A percentile compares a stretch with the other conserved stretches of the same genome.
Evolutionary conservation across 805 yeast species (phyloP).

Genomic region (Ogataea parapolymorpha): DNA sequence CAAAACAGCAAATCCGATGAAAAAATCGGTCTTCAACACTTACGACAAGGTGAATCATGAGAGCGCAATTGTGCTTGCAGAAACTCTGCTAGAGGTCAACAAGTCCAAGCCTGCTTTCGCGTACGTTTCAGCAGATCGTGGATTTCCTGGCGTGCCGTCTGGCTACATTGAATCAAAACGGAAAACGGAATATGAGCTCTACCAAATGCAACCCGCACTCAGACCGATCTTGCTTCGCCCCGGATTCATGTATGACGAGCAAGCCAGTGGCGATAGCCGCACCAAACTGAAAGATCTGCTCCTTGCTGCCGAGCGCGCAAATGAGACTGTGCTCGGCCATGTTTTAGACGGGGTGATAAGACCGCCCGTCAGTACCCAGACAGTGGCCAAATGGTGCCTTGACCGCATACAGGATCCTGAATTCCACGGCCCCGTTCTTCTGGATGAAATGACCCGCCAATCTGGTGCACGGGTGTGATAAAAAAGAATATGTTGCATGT

Average conservation of each 20-base stretch:
- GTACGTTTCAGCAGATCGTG: conserved; percentile 77
- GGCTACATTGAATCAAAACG: conserved; percentile 77
- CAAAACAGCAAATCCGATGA: conserved; percentile 63
- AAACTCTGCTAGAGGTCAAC: conserved; percentile 38
- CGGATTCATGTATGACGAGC: conserved; percentile 73
- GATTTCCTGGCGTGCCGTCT: conserved; percentile 62
- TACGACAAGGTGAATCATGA: conserved; percentile 67
- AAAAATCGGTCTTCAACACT: conserved; percentile 40
- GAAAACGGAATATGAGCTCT: conserved; percentile 63
- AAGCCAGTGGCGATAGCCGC: conserved; percentile 34
- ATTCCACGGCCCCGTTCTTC: conserved; percentile 55
- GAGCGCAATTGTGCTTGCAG: conserved; percentile 64
- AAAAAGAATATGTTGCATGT: no score
- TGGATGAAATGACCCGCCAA: conserved; percentile 44
- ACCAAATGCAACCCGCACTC: conserved; percentile 39
- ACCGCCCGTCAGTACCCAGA: conserved; percentile 64
- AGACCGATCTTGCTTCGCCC: conserved; percentile 73
- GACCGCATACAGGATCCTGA: conserved; percentile 49
- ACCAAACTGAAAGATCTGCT: conserved; percentile 41
- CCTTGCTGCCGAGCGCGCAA: conserved; percentile 41
- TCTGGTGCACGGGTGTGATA: conserved; percentile 9
- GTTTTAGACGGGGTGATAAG: conserved; percentile 49
- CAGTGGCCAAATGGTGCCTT: conserved; percentile 59
- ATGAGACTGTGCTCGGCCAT: conserved; percentile 40
- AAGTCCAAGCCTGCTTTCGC: conserved; percentile 44